Evolutionary conservation across 2,329 filamentous ascomycete genomes (phyloP), one percentile per base, ranked within the genome.

Genomic region (Nannizziopsis arthrosporioides): DNA sequence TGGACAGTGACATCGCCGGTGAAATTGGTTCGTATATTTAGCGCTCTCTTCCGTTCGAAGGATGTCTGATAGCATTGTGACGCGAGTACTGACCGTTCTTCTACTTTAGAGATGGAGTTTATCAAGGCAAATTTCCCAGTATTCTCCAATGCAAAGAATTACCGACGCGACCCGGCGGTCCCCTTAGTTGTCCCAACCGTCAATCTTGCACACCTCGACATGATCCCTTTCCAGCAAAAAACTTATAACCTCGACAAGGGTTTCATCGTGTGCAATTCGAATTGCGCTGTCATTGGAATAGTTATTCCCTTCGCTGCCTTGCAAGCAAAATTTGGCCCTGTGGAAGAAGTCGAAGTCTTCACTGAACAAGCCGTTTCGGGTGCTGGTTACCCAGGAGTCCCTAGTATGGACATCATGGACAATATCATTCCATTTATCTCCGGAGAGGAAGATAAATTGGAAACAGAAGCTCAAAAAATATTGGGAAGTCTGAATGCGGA

Each of bases 71-170:
- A 45, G 14, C 3, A 18, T 15, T n/a, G 12, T 3, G 11, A 42
- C 18, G n/a, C 17, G 18, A 17, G 19, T 18, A 34, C 41, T 42
- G 8, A 35, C 7, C n/a, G 19, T 3, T 8, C 49, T 22, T 45
- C 8, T 31, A 19, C 34, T 49, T 40, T 59, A 89, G 89, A 96
- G 68, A 85, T 85, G 77, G 85, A 85, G 57, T 96, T 96, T 67
- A 76, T 94, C 61, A 84, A 83, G 63, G 82, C 87, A 52, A 82
- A 94, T 61, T 80, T 95, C 44, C 81, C 86, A 60, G 84, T 95
- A 64, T 96, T 98, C 73, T 94, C 88, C 60, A 98, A 96, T 68
- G 89, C 92, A 44, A 95, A 95, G 70, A 96, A 95, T 77, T 87
- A 94, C 76, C 84, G 92, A 59, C 83, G 83, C 63, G 82, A 94